phyloP scores from a whole-genome alignment of 192 early-diverging fungal species.

The Umbelopsis isabellina region DNA sequence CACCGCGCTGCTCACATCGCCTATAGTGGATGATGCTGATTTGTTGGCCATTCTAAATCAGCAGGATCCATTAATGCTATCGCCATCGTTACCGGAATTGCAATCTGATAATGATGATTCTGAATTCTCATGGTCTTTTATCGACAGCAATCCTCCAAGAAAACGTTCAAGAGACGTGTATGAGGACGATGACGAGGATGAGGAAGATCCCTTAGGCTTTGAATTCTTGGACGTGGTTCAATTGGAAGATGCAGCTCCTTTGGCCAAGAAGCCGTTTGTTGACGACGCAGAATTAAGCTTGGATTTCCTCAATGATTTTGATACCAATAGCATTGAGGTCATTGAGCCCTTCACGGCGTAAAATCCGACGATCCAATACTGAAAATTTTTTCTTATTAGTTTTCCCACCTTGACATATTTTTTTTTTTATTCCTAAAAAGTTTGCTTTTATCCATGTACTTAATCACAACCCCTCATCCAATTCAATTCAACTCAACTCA shows the following conservation, averaged over 20 bases:
- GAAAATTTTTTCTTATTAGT: no score
- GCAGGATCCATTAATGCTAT: not conserved
- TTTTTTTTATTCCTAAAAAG: no score
- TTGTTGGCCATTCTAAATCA: not conserved
- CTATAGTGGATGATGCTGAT: not conserved
- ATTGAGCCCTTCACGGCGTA: slow-evolving; percentile 16
- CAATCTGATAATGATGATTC: slow-evolving; percentile 13
- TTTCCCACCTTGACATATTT: no score
- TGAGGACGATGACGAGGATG: not conserved
- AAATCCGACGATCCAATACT: not conserved
- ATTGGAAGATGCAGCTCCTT: slow-evolving; percentile 7
- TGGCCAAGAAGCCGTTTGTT: slow-evolving; percentile 13
- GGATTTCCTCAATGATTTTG: slow-evolving; percentile 17
- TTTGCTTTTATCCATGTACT: no score
- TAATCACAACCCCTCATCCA: no score
- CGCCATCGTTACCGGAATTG: not conserved
- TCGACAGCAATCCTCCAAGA: not conserved
- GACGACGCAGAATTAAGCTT: slow-evolving; percentile 8
- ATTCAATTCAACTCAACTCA: no score
- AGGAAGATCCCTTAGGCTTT: not conserved
- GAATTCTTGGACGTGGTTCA: slow-evolving; percentile 6
- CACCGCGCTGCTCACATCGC: not conserved
- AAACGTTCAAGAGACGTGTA: slow-evolving; percentile 10
- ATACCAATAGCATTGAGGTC: not conserved
- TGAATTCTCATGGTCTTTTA: not conserved